Evolutionary conservation across 495 filamentous ascomycete species (phyloP).

Genomic region (Bryoglossum gracile): DNA sequence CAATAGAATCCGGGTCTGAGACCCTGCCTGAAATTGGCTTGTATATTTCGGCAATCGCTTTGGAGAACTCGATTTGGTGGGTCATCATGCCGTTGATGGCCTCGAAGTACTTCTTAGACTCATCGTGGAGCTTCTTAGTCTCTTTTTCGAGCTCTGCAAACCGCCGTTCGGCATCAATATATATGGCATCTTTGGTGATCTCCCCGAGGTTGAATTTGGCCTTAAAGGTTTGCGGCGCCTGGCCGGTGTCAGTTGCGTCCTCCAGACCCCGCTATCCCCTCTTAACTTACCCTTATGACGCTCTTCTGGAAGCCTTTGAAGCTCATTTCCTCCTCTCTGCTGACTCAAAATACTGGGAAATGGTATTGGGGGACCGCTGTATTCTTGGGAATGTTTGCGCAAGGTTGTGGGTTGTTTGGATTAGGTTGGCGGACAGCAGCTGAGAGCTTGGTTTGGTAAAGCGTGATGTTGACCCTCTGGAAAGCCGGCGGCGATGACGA

Average conservation of each 20-base stretch:
- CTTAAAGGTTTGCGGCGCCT: slow-evolving; percentile 90
- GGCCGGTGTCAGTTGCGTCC: slow-evolving; percentile 19
- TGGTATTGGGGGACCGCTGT: not conserved
- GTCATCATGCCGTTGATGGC: slow-evolving; percentile 97
- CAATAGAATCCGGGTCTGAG: slow-evolving; percentile 81
- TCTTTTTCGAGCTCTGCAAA: slow-evolving; percentile 93
- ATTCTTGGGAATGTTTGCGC: not conserved
- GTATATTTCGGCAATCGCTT: slow-evolving; percentile 92
- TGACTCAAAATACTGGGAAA: slow-evolving; percentile 1
- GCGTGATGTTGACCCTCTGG: not conserved
- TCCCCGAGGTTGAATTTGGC: slow-evolving; percentile 91
- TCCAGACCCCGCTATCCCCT: slow-evolving; percentile 13
- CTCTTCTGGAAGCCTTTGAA: slow-evolving; percentile 94
- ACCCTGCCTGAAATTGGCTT: slow-evolving; percentile 94
- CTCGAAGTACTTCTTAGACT: slow-evolving; percentile 90
- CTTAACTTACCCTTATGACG: slow-evolving; percentile 59
- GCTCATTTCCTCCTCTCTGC: slow-evolving; percentile 58
- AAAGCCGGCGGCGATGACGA: not conserved
- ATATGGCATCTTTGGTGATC: slow-evolving; percentile 87
- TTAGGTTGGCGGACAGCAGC: too few species aligned
- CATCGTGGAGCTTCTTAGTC: slow-evolving; percentile 93
- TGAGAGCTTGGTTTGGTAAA: too few species aligned
- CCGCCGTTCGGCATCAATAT: slow-evolving; percentile 86
- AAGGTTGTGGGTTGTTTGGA: too few species aligned
- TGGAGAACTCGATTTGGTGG: slow-evolving; percentile 98